These are phyloP conservation scores for Rhazya stricta DNA, from an alignment of 257 asterid genomes.

Conservation along the genomic window DNA sequence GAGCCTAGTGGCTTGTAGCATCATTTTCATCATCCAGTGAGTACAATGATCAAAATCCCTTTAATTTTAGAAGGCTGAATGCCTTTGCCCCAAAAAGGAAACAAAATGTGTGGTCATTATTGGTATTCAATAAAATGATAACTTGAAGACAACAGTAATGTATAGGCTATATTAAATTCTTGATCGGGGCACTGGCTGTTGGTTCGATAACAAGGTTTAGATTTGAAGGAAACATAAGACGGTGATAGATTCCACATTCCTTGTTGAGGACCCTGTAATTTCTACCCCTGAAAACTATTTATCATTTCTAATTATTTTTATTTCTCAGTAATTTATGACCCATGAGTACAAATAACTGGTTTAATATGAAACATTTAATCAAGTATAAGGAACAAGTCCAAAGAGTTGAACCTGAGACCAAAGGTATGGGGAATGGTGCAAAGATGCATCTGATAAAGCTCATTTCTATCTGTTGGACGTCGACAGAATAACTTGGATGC, in stretches of 20 bases:
- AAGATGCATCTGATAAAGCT: conserved; percentile 17
- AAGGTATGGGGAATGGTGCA: conserved; percentile 16
- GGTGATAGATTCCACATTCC: background rate
- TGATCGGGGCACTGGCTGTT: background rate
- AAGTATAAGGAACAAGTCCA: background rate
- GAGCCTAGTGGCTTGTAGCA: background rate
- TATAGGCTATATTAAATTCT: background rate
- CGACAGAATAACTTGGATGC: conserved; percentile 18
- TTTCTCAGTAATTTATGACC: background rate
- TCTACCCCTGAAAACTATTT: background rate
- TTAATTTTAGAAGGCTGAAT: background rate
- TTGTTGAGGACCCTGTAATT: background rate
- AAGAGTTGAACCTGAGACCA: conserved; percentile 18
- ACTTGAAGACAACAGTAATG: background rate
- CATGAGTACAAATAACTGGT: background rate
- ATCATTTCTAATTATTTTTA: background rate
- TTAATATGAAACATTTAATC: background rate
- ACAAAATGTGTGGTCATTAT: background rate
- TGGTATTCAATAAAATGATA: background rate
- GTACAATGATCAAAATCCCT: background rate
- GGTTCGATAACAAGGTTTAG: background rate
- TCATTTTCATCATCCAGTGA: background rate
- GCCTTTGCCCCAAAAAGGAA: background rate
- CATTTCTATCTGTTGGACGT: conserved; percentile 7
- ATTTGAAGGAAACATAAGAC: background rate